Conservation (phyloP, 768 basidiomycete genomes). For the Mycena maculata region DNA sequence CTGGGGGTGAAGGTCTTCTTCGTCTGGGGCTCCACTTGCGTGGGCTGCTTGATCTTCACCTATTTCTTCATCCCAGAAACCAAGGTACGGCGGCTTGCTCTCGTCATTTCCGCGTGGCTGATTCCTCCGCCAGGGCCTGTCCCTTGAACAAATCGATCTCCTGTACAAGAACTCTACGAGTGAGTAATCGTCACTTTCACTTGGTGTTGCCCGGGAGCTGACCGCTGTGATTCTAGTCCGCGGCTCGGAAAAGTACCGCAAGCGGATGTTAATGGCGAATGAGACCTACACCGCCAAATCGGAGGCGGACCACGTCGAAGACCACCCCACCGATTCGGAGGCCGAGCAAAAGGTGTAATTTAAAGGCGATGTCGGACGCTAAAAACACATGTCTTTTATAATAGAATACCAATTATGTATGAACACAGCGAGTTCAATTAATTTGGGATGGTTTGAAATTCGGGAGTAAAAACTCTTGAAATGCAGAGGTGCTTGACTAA, state of each 20-base stretch:
- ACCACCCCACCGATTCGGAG: neutral
- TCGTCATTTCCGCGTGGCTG: neutral
- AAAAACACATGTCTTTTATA: too few species aligned
- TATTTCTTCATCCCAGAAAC: conserved; percentile 87
- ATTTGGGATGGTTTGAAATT: too few species aligned
- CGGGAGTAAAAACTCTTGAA: too few species aligned
- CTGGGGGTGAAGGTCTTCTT: conserved; percentile 86
- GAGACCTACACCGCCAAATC: conserved; percentile 8
- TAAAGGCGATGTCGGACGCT: too few species aligned
- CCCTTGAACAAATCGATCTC: conserved; percentile 86
- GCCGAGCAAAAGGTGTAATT: neutral
- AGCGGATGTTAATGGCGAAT: conserved; percentile 14
- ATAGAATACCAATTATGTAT: too few species aligned
- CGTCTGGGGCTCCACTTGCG: conserved; percentile 80
- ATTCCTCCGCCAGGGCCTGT: conserved; percentile 60
- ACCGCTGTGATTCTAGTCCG: neutral
- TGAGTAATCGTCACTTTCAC: neutral
- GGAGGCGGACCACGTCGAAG: neutral
- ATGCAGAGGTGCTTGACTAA: too few species aligned
- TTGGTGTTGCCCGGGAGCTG: neutral
- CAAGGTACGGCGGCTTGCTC: conserved; percentile 49
- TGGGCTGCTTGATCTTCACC: conserved; percentile 78
- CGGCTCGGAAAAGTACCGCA: conserved; percentile 11
- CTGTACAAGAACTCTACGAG: conserved; percentile 67
- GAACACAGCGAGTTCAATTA: too few species aligned